Evolutionary conservation across 2,329 filamentous ascomycete genomes (phyloP).

Genomic region (Xylaria arbuscula): DNA sequence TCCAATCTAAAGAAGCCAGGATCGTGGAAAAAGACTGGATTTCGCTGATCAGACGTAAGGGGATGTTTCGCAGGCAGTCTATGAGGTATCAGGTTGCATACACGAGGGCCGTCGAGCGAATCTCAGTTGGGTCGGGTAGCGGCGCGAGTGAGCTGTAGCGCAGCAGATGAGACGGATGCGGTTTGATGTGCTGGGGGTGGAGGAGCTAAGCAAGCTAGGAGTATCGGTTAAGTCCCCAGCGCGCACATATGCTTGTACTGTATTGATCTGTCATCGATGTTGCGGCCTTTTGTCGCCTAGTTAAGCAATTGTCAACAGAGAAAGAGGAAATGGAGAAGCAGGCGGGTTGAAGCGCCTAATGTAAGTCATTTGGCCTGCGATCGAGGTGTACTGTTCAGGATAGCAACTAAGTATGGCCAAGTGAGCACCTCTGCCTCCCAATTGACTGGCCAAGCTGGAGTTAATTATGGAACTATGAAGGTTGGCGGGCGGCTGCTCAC

Average conservation of each 20-base stretch:
- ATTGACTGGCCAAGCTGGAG: slow-evolving; percentile 40
- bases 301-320: slow-evolving; percentile 23
- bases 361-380: slow-evolving; percentile 22
- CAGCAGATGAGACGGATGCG: slow-evolving; percentile 54
- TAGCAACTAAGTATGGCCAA: slow-evolving; percentile 28
- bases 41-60: slow-evolving; percentile 58
- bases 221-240: slow-evolving; percentile 18
- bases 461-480: slow-evolving; percentile 44
- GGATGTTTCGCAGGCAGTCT: slow-evolving; percentile 57
- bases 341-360: slow-evolving; percentile 31
- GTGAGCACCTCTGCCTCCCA: slow-evolving; percentile 32
- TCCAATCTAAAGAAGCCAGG: slow-evolving; percentile 26
- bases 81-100: slow-evolving; percentile 54
- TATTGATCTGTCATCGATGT: background rate
- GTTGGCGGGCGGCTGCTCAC: slow-evolving; percentile 45
- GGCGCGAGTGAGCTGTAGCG: slow-evolving; percentile 47
- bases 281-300: slow-evolving; percentile 3
- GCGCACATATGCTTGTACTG: slow-evolving; percentile 19
- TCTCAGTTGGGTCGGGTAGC: slow-evolving; percentile 41
- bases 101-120: slow-evolving; percentile 40
- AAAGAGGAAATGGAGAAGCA: slow-evolving; percentile 37
- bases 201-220: slow-evolving; percentile 49
- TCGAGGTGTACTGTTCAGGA: slow-evolving; percentile 1
- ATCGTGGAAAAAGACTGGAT: slow-evolving; percentile 40
- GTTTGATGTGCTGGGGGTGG: slow-evolving; percentile 53